Evolutionary conservation across 805 yeast genomes (phyloP).

Genomic region (Ogataea sp.): DNA sequence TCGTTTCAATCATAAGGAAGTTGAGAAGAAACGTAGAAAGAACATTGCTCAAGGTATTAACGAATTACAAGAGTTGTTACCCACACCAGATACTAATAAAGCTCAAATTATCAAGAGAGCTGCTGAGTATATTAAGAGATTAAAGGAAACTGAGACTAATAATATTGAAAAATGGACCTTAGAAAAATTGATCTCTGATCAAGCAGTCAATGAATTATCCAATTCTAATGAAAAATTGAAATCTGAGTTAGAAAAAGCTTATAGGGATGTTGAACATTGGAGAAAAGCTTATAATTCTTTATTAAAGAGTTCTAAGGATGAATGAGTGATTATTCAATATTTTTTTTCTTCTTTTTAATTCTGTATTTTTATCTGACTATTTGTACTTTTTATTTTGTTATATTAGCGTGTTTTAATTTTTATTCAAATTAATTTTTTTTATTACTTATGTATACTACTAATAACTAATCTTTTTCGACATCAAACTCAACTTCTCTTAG

Average conservation of each 20-base stretch:
- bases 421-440: no score
- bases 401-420: no score
- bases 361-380: not conserved
- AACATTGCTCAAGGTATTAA: slow-evolving; percentile 81
- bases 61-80: slow-evolving; percentile 68
- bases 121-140: slow-evolving; percentile 80
- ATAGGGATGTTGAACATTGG: slow-evolving; percentile 84
- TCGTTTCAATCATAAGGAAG: slow-evolving; percentile 90
- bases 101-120: slow-evolving; percentile 84
- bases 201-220: slow-evolving; percentile 78
- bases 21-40: slow-evolving; percentile 87
- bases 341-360: not conserved
- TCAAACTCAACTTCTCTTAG: slow-evolving; percentile 46
- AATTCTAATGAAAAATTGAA: slow-evolving; percentile 83
- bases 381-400: not conserved
- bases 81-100: slow-evolving; percentile 81
- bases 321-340: not conserved
- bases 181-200: slow-evolving; percentile 87
- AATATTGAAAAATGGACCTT: slow-evolving; percentile 93
- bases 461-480: slow-evolving; percentile 1
- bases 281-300: slow-evolving; percentile 34
- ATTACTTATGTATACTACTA: not conserved
- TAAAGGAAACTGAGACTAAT: slow-evolving; percentile 83
- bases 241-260: slow-evolving; percentile 82
- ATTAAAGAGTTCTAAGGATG: no score